Conservation (phyloP, 2,329 filamentous ascomycete species). For the Sporothrix curviconia region DNA sequence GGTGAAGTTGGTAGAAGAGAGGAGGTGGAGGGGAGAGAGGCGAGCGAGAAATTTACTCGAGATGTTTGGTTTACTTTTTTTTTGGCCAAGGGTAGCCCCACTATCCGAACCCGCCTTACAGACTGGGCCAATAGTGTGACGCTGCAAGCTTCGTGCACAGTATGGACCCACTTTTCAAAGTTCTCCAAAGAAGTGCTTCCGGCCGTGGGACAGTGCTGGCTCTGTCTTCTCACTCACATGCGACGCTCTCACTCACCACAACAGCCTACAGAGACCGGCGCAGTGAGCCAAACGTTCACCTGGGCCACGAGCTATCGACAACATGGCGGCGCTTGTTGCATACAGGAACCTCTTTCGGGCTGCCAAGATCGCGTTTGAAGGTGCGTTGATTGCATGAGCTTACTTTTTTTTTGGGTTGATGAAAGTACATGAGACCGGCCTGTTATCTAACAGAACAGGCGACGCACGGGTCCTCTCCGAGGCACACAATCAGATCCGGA, state of each 20-base stretch:
- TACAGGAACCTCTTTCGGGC: constrained; percentile 80
- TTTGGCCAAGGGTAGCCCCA: constrained; percentile 5
- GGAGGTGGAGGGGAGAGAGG: not conserved
- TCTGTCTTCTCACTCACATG: not conserved
- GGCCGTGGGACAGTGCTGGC: not conserved
- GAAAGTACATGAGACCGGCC: no score
- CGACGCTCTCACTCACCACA: not conserved
- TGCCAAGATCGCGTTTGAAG: constrained; percentile 74
- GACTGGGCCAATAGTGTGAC: not conserved
- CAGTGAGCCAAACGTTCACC: not conserved
- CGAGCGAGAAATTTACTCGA: not conserved
- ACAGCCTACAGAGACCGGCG: not conserved
- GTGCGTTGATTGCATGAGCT: constrained; percentile 38
- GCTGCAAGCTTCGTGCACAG: not conserved
- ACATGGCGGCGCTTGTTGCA: constrained; percentile 54
- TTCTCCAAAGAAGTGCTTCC: not conserved
- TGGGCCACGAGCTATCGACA: not conserved
- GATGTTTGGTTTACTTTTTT: not conserved
- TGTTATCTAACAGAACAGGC: no score
- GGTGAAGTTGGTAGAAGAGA: not conserved
- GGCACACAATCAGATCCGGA: constrained; percentile 65
- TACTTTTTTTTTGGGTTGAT: no score
- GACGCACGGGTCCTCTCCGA: constrained; percentile 53
- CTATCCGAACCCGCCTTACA: not conserved
- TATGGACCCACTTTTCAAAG: not conserved